Percentiles rank a stretch among this genome's conserved stretches.
Conservation (phyloP, 257 asterid species). For the Coffea eugenioides region DNA sequence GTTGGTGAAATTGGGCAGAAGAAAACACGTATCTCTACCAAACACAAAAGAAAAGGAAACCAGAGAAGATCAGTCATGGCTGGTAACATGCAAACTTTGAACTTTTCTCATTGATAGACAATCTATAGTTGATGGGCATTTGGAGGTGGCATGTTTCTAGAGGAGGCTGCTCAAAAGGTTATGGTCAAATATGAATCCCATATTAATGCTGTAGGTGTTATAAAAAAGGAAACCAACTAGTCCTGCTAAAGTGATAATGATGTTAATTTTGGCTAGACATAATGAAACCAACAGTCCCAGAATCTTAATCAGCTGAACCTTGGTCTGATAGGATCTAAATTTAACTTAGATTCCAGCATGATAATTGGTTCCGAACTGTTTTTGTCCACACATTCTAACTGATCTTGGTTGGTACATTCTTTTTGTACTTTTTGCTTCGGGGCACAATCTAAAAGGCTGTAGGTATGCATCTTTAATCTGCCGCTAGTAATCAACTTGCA, state of each 20-base stretch:
- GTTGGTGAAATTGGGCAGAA: conserved; percentile 33
- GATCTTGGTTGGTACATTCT: not conserved
- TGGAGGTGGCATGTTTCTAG: too few species aligned
- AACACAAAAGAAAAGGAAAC: conserved; percentile 46
- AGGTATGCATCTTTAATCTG: not conserved
- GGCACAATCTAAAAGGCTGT: not conserved
- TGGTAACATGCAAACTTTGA: conserved; percentile 26
- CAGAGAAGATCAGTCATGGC: conserved; percentile 34
- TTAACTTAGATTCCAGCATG: not conserved
- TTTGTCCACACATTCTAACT: not conserved
- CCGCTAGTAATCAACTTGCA: not conserved
- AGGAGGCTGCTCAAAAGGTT: not conserved
- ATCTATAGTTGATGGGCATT: not conserved
- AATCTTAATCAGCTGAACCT: not conserved
- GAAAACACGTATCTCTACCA: conserved; percentile 34
- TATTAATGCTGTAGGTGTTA: not conserved
- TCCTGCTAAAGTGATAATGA: not conserved
- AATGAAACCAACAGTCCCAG: not conserved
- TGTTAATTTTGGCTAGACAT: not conserved
- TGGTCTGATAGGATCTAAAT: not conserved
- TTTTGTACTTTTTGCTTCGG: not conserved
- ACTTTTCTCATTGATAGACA: conserved; percentile 1
- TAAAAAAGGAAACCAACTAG: not conserved
- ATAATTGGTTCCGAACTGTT: not conserved
- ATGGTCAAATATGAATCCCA: not conserved